Conservation (phyloP, 805 yeast genomes). For the Pichia insulana region DNA sequence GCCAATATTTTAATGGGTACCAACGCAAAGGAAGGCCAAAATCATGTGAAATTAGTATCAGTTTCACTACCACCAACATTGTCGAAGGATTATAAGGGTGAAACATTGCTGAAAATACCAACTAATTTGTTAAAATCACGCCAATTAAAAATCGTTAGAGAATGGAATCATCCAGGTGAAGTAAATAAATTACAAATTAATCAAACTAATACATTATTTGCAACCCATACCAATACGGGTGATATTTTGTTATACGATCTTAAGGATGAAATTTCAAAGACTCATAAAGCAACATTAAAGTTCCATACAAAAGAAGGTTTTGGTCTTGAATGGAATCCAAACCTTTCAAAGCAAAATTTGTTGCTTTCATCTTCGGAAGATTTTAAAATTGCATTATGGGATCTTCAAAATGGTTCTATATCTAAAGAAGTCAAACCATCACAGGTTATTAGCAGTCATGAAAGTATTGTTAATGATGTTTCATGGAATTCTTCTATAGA, state of each 20-base stretch:
- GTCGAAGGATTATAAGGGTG: constrained; percentile 23
- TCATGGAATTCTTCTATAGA: constrained; percentile 42
- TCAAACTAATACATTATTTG: constrained; percentile 38
- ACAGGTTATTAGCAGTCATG: constrained; percentile 42
- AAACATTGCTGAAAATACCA: constrained; percentile 7
- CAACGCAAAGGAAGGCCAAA: constrained; percentile 33
- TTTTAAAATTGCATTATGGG: constrained; percentile 65
- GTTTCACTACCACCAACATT: constrained; percentile 44
- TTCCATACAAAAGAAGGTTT: constrained; percentile 61
- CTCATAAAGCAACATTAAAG: constrained; percentile 28
- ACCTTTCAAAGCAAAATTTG: constrained; percentile 24
- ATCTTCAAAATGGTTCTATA: constrained; percentile 26
- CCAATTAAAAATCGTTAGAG: constrained; percentile 35
- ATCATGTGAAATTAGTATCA: constrained; percentile 37
- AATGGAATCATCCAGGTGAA: constrained; percentile 59
- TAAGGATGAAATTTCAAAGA: constrained; percentile 13
- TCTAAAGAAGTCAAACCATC: constrained; percentile 31
- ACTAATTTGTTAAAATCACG: constrained; percentile 22
- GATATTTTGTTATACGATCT: constrained; percentile 37
- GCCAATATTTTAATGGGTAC: constrained; percentile 40
- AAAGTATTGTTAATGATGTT: constrained; percentile 57
- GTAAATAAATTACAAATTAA: constrained; percentile 54
- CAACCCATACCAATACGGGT: constrained; percentile 49
- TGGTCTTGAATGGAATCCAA: constrained; percentile 60
- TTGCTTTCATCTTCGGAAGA: constrained; percentile 64